Evolutionary conservation across 192 early-diverging fungal genomes (phyloP).

Genomic region (Coemansia reversa): DNA sequence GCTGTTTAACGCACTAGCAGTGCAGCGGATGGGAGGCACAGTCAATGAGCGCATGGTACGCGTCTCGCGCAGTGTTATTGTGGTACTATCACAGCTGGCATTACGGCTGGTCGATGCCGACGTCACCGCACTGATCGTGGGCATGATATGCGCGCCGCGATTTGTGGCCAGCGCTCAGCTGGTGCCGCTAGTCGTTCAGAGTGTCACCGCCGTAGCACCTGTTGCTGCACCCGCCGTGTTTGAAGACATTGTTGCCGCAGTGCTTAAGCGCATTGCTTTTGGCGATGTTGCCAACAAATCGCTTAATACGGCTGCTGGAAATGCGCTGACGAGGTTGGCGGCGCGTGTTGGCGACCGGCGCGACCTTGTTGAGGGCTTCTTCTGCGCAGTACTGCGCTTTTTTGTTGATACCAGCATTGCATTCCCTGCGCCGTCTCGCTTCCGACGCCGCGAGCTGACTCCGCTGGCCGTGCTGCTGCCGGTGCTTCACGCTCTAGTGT

Average conservation of each 20-base stretch:
- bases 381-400: constrained; percentile 29
- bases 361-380: constrained; percentile 30
- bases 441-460: constrained; percentile 15
- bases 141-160: constrained; percentile 64
- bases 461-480: constrained; percentile 58
- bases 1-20: constrained; percentile 40
- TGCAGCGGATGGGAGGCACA: constrained; percentile 9
- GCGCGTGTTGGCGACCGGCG: constrained; percentile 15
- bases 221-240: constrained; percentile 58
- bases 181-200: constrained; percentile 56
- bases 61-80: constrained; percentile 40
- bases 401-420: constrained; percentile 45
- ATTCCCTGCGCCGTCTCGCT: constrained; percentile 9
- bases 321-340: constrained; percentile 27
- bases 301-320: constrained; percentile 23
- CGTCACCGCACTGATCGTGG: constrained; percentile 61
- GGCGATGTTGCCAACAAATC: constrained; percentile 12
- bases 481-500: constrained; percentile 60
- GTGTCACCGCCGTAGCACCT: constrained; percentile 63
- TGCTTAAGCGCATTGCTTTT: constrained; percentile 39
- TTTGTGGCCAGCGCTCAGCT: constrained; percentile 50
- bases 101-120: constrained; percentile 38
- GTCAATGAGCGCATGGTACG: constrained; percentile 18
- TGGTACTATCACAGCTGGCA: constrained; percentile 37
- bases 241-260: constrained; percentile 57